Conservation (phyloP, 2,329 filamentous ascomycete genomes). For the Balansia obtecta region DNA sequence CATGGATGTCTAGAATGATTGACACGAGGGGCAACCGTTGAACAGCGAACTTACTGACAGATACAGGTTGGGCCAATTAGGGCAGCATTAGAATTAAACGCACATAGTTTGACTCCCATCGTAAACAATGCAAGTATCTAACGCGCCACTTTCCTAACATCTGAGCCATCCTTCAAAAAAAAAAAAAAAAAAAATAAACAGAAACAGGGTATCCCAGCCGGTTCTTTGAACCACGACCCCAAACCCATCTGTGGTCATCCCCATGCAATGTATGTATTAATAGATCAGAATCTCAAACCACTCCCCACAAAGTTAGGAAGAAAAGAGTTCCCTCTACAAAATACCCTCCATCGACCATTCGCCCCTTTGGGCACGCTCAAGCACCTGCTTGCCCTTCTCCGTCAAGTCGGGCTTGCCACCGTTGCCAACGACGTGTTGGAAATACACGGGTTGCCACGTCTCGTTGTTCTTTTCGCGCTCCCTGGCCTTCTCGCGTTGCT, state of each 20-base stretch:
- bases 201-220: not conserved
- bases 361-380: conserved; percentile 38
- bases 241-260: not conserved
- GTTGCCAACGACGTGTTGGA: conserved; percentile 48
- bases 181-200: not conserved
- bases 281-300: no score
- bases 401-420: conserved; percentile 43
- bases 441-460: conserved; percentile 81
- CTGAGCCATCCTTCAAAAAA: no score
- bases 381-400: conserved; percentile 37
- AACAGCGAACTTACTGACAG: no score
- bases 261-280: not conserved
- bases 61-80: no score
- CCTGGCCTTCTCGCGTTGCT: conserved; percentile 72
- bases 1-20: no score
- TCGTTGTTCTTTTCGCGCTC: conserved; percentile 58
- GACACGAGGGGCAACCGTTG: no score
- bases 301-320: no score
- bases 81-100: no score
- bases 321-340: conserved; percentile 14
- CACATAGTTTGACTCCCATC: no score
- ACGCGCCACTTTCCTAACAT: no score
- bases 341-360: conserved; percentile 39
- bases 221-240: not conserved
- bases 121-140: no score